Evolutionary conservation across 2,329 filamentous ascomycete genomes (phyloP).

Genomic region (Fusarium buharicum): DNA sequence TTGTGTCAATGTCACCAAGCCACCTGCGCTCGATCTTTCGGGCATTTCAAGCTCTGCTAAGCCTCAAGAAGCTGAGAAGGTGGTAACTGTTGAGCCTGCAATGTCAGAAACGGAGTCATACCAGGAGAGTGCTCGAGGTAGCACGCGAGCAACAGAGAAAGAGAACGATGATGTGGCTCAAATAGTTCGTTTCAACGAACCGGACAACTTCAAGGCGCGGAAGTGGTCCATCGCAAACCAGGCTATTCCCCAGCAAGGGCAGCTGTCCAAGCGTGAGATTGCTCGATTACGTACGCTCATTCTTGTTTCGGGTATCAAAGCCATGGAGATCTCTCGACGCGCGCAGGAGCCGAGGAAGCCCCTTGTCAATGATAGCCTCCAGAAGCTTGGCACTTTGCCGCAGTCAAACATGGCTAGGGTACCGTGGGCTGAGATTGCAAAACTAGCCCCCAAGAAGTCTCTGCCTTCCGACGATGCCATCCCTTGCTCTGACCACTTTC

Average conservation of each 20-base stretch:
- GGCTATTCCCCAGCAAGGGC: conserved; percentile 49
- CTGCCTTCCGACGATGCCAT: conserved; percentile 51
- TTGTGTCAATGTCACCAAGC: conserved; percentile 61
- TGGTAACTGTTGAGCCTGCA: conserved; percentile 47
- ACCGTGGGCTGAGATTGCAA: conserved; percentile 58
- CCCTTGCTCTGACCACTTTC: conserved; percentile 59
- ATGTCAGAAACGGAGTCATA: conserved; percentile 54
- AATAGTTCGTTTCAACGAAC: conserved; percentile 42
- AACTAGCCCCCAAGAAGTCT: conserved; percentile 52
- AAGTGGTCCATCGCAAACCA: conserved; percentile 65
- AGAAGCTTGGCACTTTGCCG: conserved; percentile 36
- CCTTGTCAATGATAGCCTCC: conserved; percentile 40
- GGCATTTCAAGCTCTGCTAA: conserved; percentile 54
- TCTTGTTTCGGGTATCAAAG: conserved; percentile 88
- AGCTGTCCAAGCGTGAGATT: conserved; percentile 75
- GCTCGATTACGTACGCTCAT: conserved; percentile 81
- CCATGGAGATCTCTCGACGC: conserved; percentile 78
- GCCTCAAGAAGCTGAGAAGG: conserved; percentile 42
- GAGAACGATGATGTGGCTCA: conserved; percentile 50
- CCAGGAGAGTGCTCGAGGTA: conserved; percentile 46
- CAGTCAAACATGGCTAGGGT: conserved; percentile 40
- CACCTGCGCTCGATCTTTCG: conserved; percentile 60
- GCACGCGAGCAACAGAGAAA: conserved; percentile 49
- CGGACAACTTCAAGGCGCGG: conserved; percentile 46
- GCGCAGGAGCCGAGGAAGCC: conserved; percentile 62